A percentile compares a stretch with the other conserved stretches of the same genome.
Evolutionary conservation across 768 basidiomycete genomes (phyloP).

Genomic region (Cytidiella melzeri): DNA sequence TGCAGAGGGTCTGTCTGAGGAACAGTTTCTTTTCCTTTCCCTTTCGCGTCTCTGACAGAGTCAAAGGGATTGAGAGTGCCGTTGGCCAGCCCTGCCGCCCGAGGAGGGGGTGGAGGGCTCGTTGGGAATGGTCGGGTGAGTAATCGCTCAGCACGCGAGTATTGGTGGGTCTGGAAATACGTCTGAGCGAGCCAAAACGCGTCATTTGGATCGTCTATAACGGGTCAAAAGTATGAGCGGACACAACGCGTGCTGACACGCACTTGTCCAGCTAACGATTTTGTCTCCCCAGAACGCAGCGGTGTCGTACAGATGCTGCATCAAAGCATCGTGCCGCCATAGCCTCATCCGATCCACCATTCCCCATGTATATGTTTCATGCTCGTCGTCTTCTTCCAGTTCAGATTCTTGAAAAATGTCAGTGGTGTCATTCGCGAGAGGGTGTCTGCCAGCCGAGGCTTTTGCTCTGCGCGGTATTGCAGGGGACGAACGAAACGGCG

Average conservation of each 20-base stretch:
- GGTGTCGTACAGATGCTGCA: constrained; percentile 97
- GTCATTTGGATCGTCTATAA: constrained; percentile 87
- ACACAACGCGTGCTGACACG: constrained; percentile 17
- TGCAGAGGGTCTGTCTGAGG: constrained; percentile 5
- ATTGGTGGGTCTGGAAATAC: constrained; percentile 94
- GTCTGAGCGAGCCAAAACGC: constrained; percentile 99
- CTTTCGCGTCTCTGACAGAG: constrained; percentile 35
- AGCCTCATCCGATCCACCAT: constrained; percentile 93
- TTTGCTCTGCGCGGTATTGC: constrained; percentile 49
- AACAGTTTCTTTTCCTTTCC: constrained; percentile 53
- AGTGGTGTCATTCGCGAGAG: constrained; percentile 70
- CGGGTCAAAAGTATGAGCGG: not conserved
- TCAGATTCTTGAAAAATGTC: constrained; percentile 71
- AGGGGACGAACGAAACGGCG: constrained; percentile 66
- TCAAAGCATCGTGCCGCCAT: constrained; percentile 96
- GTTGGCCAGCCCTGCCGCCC: constrained; percentile 23
- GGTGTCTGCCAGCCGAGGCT: constrained; percentile 50
- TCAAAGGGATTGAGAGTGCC: constrained; percentile 36
- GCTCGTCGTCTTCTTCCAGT: constrained; percentile 48
- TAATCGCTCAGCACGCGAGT: constrained; percentile 87
- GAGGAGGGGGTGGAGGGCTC: constrained; percentile 27
- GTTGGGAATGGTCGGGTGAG: constrained; percentile 82
- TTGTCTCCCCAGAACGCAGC: constrained; percentile 99
- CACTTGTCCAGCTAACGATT: constrained; percentile 92
- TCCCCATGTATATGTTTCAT: constrained; percentile 66